Evolutionary conservation across 768 basidiomycete species (phyloP), one percentile per base, ranked within the genome.

Genomic region (Mycena chlorophos): DNA sequence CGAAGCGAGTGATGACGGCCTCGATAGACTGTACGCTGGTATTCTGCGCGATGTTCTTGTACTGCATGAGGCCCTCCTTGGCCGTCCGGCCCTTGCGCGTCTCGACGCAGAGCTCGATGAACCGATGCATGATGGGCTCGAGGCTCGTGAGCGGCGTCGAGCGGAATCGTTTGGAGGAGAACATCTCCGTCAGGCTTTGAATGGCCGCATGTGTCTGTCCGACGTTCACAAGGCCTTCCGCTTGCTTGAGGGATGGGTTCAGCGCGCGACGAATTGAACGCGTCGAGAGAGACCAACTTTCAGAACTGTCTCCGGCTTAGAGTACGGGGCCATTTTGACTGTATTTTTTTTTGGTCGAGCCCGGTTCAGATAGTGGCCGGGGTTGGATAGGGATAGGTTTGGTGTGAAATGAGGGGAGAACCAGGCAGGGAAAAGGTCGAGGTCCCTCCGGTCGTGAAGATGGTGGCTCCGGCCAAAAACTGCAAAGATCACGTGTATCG

Each of bases 11-110:
- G 66, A 99, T 88, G 66, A 98, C 94, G 45, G 82, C 78, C 71
- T 99, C 96, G 69, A 99, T 95, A 58, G 89, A 92, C 47, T 82
- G 84, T 38, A 98, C 93, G 69, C 84, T 91, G 20, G 88, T 86
- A 64, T 95, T 94, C 67, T 99, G 96, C 0, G 94, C 94, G 63
- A 97, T 94, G 70, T 98, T 98, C 77, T 97, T 98, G 83, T 92
- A 97, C 68, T 93, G 89, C 86, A 96, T 92, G 46, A 98, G 84
- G 22, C 93, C 95, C 68, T 95, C 94, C 71, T 96, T 94, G 22
- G 94, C 95, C 25, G 91, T 88, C 25, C 93, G 82, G 1, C 94
- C 94, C 72, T 95, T 94, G 62, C 93, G 85, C 82, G 97, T 87
- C 58, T 93, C 88, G 57, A 98, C 94, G 69, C 94, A 98, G 46